Evolutionary conservation across 306 rosid species (phyloP), one percentile per base, ranked within the genome.

Genomic region (Datisca glomerata): DNA sequence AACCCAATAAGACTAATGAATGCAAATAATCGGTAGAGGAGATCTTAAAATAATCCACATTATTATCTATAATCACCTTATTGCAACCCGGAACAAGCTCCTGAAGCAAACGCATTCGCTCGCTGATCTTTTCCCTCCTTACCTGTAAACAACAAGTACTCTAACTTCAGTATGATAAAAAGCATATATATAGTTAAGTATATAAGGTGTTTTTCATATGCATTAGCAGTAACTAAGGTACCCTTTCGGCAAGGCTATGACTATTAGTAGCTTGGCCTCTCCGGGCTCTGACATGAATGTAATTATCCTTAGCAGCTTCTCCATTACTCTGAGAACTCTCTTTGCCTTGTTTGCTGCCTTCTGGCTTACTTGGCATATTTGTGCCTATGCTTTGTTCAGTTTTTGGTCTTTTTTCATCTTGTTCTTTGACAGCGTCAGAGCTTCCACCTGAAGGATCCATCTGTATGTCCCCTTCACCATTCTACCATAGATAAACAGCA

Each of bases 11-110:
- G 8, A 41, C 25, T 24, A 12, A 17, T 18, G 4, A 25, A 29
- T 10, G 1, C 11, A 4, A 7, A 42, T 11, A 13, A n/a, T 20
- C 17, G 3, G n/a, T 2, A 51, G 27, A 2, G 1, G 8, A 13
- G 25, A 24, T 24, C 13, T 6, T 3, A n/a, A 37, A n/a, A 37
- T 37, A 15, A 43, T n/a, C 27, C 15, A 21, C 6, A 43, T 4
- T 3, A n/a, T 3, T 23, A 28, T 8, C 0, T 23, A 21, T 22
- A 23, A 50, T 43, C 55, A 91, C 99, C 96, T 91, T 91, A 56
- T 80, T 91, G 78, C 99, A 91, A 24, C 99, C 99, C 0, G 99
- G 99, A 68, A 91, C 99, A 59, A 91, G 96, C 60, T 91, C 99
- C 69, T 91, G 99, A 59, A 91, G 99, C 78, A 85, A 62, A 67